A percentile compares a stretch with the other conserved stretches of the same genome.
These are phyloP conservation scores for Fonsecaea nubica DNA, from an alignment of 2,329 filamentous ascomycete species.

Conservation along the genomic window DNA sequence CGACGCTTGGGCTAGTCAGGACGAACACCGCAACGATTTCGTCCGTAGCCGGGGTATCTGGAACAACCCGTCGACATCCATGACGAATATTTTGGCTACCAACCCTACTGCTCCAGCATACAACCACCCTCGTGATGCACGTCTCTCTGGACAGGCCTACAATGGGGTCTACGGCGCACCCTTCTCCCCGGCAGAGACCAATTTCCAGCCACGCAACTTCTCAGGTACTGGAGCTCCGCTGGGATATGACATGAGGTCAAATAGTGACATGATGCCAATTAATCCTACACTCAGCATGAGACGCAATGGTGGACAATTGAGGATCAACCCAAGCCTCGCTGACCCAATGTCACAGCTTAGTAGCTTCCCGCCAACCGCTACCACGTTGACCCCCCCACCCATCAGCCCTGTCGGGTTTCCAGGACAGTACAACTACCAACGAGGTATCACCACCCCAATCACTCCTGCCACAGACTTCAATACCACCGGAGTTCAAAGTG, in stretches of 20 bases:
- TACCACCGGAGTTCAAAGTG: conserved; percentile 23
- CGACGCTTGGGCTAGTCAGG: conserved; percentile 51
- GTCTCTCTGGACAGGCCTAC: conserved; percentile 34
- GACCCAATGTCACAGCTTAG: conserved; percentile 31
- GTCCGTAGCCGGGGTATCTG: conserved; percentile 45
- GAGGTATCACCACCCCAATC: conserved; percentile 32
- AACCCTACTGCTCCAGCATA: conserved; percentile 27
- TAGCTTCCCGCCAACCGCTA: conserved; percentile 26
- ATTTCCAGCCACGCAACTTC: conserved; percentile 34
- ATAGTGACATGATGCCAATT: conserved; percentile 28
- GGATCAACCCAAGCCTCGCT: conserved; percentile 33
- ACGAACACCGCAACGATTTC: conserved; percentile 55
- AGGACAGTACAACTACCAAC: conserved; percentile 38
- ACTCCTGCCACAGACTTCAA: conserved; percentile 35
- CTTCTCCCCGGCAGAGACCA: conserved; percentile 29
- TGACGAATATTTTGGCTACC: conserved; percentile 29
- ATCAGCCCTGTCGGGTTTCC: conserved; percentile 33
- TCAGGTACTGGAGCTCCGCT: conserved; percentile 24
- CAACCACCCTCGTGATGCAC: conserved; percentile 33
- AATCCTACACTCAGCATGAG: conserved; percentile 31
- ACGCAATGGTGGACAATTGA: conserved; percentile 32
- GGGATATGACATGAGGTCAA: conserved; percentile 33
- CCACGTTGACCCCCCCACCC: conserved; percentile 33
- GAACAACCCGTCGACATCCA: conserved; percentile 37
- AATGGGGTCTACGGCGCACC: conserved; percentile 35